phyloP scores from a whole-genome alignment of 2,329 filamentous ascomycete species.

The Sclerotinia glacialis region DNA sequence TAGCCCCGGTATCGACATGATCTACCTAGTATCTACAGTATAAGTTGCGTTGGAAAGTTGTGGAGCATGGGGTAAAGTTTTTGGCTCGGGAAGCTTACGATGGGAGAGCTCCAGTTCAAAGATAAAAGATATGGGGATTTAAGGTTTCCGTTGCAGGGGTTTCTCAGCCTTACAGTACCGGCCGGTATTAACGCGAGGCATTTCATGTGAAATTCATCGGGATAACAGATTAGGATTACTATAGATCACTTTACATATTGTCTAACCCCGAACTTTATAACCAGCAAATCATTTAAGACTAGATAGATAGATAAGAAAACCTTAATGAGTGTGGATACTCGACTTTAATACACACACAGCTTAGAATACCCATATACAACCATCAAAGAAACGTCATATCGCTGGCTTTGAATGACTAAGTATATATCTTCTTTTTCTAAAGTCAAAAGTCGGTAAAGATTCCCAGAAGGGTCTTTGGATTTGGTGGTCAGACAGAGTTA shows the following conservation, averaged over 20 bases:
- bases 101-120: slow-evolving; percentile 18
- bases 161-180: slow-evolving; percentile 12
- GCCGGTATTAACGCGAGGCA: background rate
- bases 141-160: slow-evolving; percentile 10
- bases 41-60: background rate
- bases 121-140: slow-evolving; percentile 20
- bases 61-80: slow-evolving; percentile 20
- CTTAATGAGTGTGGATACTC: background rate
- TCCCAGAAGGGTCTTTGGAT: too few species aligned
- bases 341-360: background rate
- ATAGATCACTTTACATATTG: background rate
- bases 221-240: background rate
- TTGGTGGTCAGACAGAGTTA: too few species aligned
- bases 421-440: background rate
- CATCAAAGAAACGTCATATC: background rate
- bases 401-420: background rate
- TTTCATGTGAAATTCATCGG: background rate
- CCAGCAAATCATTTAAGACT: background rate
- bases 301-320: too few species aligned
- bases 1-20: slow-evolving; percentile 72
- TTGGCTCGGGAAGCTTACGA: slow-evolving; percentile 16
- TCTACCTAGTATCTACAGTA: background rate
- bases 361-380: background rate
- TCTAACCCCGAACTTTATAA: background rate
- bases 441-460: too few species aligned